Evolutionary conservation across 2,329 filamentous ascomycete species (phyloP).

Genomic region (Metarhizium anisopliae): DNA sequence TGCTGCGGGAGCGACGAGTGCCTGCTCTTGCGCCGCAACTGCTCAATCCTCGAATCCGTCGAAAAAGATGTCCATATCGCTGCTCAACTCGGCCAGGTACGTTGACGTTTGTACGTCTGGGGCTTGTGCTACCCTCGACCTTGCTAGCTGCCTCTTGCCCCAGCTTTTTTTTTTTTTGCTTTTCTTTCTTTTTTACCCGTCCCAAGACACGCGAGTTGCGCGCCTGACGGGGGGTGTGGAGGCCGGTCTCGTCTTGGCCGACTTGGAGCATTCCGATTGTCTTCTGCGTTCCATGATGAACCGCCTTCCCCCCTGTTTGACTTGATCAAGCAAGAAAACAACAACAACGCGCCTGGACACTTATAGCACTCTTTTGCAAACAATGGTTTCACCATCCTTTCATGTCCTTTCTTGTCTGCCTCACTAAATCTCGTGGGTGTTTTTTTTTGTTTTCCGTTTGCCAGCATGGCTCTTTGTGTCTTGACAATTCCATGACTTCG

Average conservation of each 20-base stretch:
- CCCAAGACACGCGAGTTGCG: background rate
- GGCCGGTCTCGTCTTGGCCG: background rate
- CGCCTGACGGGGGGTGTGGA: background rate
- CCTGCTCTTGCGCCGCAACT: slow-evolving; percentile 72
- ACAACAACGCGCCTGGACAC: background rate
- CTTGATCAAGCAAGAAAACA: background rate
- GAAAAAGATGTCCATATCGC: slow-evolving; percentile 84
- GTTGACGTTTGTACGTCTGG: slow-evolving; percentile 19
- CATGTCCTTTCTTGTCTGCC: background rate
- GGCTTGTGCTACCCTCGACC: background rate
- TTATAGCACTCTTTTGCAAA: background rate
- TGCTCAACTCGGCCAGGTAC: slow-evolving; percentile 84
- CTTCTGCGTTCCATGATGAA: background rate
- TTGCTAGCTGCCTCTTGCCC: background rate
- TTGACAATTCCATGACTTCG: slow-evolving; percentile 20
- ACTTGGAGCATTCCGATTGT: slow-evolving; percentile 4
- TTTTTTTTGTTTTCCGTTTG: background rate
- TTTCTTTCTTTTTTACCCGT: background rate
- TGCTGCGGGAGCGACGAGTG: slow-evolving; percentile 82
- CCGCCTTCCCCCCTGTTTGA: background rate
- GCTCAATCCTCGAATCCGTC: slow-evolving; percentile 65
- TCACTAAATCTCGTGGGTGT: background rate
- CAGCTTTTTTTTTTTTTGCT: background rate
- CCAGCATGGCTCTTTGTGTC: background rate
- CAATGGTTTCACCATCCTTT: background rate